Evolutionary conservation across 352 stramenopile species (phyloP), one percentile per base, ranked within the genome.

Genomic region (Globisporangium heterothallicum): DNA sequence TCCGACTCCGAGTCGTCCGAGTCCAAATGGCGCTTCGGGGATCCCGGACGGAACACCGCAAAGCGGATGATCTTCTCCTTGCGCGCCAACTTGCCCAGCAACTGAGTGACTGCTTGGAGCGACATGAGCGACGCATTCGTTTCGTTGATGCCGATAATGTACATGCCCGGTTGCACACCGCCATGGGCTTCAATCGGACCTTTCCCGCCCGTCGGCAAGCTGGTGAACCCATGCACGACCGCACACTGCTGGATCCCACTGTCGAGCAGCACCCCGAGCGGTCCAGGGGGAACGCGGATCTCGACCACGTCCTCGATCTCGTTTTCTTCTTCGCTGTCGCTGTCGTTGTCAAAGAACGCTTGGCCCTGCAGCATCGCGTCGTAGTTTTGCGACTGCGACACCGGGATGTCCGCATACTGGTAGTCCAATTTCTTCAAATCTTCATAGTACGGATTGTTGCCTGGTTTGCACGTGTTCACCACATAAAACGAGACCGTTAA

Each of bases 81-180:
- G 30, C 81, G 78, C 16, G 68, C 74, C 30, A 92, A 66, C 48
- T 84, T 86, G 25, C 78, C 78, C 10, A 92, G 70, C 24, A 88
- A 49, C 52, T 88, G 70, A 10, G 78, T 87, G 40, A 89, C 78
- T 25, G 77, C 61, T 43, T 74, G 69, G 26, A 92, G 66, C 34
- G 81, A 89, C 81, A 92, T 92, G 49, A 89, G 61, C 35, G 78
- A 89, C 55, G 76, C 81, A 49, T 92, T 89, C 21, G 74, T 84
- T 49, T 90, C 81, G 64, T 92, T 88, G 63, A 92, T 92, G 59
- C 78, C 82, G 61, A 92, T 87, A 53, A 92, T 89, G 63, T 88
- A 89, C 78, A 90, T 90, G 54, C 81, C 81, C 12, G 76, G 70
- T 7, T 82, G 66, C 40, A 92, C 81, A 38, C 78, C 62, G 21